Evolutionary conservation across 352 stramenopile species (phyloP), one percentile per base, ranked within the genome.

Genomic region (Globisporangium recalcitrans): DNA sequence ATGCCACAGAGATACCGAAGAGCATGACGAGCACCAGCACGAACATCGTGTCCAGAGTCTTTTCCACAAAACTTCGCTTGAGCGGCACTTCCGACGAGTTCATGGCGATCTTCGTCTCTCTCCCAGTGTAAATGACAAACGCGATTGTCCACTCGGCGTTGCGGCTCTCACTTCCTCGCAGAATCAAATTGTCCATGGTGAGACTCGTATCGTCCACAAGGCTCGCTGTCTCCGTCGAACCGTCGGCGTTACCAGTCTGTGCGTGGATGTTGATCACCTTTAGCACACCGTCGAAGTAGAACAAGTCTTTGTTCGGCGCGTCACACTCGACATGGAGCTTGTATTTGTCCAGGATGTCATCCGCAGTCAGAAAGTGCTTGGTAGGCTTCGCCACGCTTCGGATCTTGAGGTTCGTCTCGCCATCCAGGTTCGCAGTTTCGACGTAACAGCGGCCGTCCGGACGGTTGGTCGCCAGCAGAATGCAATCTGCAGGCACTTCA

Each of bases 391-490:
- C 74, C 4, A 92, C 83, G 24, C 70, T 79, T n/a, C 87, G 80
- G 48, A 96, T 93, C 61, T 96, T 96, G 42, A 96, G 62, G 55
- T 95, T 95, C 16, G 87, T 96, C 70, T 96, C 87, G 11, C 87
- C 87, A 60, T 96, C 87, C 46, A 96, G 57, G 48, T 95, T 96
- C 4, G 82, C 80, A 24, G 87, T 96, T 61, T 96, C 85, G 1
- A 96, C 76, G 59, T 95, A 95, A 58, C 82, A 93, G 16, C 85
- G 73, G 1, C 87, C 87, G 65, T 94, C 85, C 0, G 78, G 48
- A 29, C 82, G 78, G 57, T 74, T 92, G 5, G 87, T 94, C 1
- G 84, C 82, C 10, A 96, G 62, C 19, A 96, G 46, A 52, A 96
- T 72, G 53, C 86, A 94, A 49, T 96, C 87, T 0, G 87, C 80